Percentiles rank a stretch among this genome's conserved stretches.
phyloP scores from a whole-genome alignment of 331 rosid genomes.

The Quercus lobata region DNA sequence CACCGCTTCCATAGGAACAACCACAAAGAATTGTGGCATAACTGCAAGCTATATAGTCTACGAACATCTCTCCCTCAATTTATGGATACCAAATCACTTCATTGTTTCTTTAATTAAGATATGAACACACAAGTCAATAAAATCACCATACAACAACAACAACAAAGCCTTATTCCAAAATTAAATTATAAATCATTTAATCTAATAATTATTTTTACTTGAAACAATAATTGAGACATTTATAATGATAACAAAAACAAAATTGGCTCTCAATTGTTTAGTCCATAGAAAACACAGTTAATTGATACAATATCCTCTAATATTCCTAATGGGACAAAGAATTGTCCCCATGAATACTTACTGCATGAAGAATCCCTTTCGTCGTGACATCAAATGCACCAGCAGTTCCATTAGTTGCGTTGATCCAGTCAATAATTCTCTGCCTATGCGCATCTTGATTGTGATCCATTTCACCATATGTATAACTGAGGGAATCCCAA shows the following conservation, averaged over 20 bases:
- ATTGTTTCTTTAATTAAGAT: background rate
- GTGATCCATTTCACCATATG: conserved; percentile 86
- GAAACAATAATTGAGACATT: background rate
- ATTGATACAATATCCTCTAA: background rate
- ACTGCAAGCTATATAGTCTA: conserved; percentile 7
- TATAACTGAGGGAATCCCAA: conserved; percentile 97
- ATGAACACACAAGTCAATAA: background rate
- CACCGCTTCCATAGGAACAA: background rate
- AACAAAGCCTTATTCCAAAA: background rate
- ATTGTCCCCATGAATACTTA: conserved; percentile 34
- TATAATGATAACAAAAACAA: background rate
- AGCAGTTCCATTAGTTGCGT: conserved; percentile 73
- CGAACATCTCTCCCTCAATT: conserved; percentile 3
- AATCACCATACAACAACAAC: background rate
- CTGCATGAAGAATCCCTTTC: conserved; percentile 94
- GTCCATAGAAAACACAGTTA: background rate
- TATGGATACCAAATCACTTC: conserved; percentile 1
- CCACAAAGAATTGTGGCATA: conserved; percentile 7
- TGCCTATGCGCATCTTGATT: conserved; percentile 99
- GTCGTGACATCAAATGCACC: conserved; percentile 99
- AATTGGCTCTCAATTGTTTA: background rate
- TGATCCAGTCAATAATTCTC: conserved; percentile 96
- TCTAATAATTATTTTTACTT: background rate
- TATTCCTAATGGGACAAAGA: background rate
- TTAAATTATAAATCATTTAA: background rate